These are phyloP conservation scores for Penicillium polonicum DNA, from an alignment of 2,329 filamentous ascomycete genomes.

Conservation along the genomic window DNA sequence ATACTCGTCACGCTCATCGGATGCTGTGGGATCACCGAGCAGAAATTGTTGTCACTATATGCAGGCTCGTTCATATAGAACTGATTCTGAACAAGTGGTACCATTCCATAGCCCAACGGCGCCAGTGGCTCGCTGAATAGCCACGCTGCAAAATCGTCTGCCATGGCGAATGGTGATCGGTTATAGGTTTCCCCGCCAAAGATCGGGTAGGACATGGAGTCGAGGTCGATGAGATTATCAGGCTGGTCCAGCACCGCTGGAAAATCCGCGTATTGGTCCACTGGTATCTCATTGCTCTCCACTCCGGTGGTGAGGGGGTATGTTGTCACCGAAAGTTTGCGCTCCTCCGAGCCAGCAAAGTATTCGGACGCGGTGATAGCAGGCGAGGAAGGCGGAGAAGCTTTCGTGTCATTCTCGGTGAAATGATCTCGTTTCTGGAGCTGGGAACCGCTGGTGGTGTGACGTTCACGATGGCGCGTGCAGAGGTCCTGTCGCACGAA, in stretches of 20 bases:
- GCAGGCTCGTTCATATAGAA: constrained; percentile 53
- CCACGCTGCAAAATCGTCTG: constrained; percentile 83
- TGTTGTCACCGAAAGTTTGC: constrained; percentile 18
- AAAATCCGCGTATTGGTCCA: constrained; percentile 22
- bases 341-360: constrained; percentile 14
- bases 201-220: constrained; percentile 64
- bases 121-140: constrained; percentile 70
- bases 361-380: constrained; percentile 23
- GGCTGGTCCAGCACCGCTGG: constrained; percentile 15
- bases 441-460: constrained; percentile 63
- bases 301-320: constrained; percentile 23
- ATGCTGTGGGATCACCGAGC: constrained; percentile 60
- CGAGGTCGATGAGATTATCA: constrained; percentile 28
- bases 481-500: constrained; percentile 94
- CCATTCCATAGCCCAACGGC: constrained; percentile 51
- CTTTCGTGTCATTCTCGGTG: constrained; percentile 23
- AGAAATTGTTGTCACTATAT: constrained; percentile 49
- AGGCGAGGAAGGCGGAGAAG: constrained; percentile 23
- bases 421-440: constrained; percentile 51
- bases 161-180: constrained; percentile 83
- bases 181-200: constrained; percentile 82
- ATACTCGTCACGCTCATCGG: constrained; percentile 88
- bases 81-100: constrained; percentile 47
- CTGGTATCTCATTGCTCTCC: constrained; percentile 17
- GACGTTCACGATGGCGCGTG: constrained; percentile 77